Evolutionary conservation across 768 basidiomycete species (phyloP), one percentile per base, ranked within the genome.

Genomic region (Tricholoma flavovirens): DNA sequence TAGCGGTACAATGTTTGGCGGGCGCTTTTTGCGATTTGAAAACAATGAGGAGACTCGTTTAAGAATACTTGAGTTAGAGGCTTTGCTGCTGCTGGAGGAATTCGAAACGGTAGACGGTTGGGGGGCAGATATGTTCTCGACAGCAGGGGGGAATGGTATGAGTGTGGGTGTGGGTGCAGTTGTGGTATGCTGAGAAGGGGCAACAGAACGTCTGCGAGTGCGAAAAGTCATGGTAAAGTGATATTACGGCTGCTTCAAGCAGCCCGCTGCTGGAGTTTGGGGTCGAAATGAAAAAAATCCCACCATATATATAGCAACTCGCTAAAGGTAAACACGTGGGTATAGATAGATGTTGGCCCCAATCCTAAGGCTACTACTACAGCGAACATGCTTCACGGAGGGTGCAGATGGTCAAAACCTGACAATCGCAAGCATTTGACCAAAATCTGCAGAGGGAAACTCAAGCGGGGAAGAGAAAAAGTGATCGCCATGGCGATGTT

Each of bases 21-120:
- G 55, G 26, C 51, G 55, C 43, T 61, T 66, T 45, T 55, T 62
- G 19, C 56, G 58, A 15, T 52, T 51, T 12, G 62, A 61, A 21
- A 67, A 63, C 24, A 66, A 57, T 19, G 53, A 58, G 11, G 68
- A 69, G 15, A 69, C 67, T 43, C 67, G 65, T 54, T 60, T 59
- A 11, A 69, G 66, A 69, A 53, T 33, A 51, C 57, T 60, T 6
- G 56, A 43, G 24, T 57, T 54, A 35, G 63, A 60, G 12, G 14
- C 48, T 49, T 49, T 60, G 17, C 42, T 33, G 22, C 43, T 49
- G 32, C 36, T 58, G 11, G 51, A 21, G 14, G 51, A 19, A 10
- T 32, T 32, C 30, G 52, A 42, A 42, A 42, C 49, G n/a, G 54
- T 17, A 19, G 54, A 55, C 26, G 60, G 29, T 29, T 59, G 53